Percentiles rank a stretch among this genome's conserved stretches.
phyloP scores from a whole-genome alignment of 2,329 filamentous ascomycete species.

The Juglanconis oblonga region DNA sequence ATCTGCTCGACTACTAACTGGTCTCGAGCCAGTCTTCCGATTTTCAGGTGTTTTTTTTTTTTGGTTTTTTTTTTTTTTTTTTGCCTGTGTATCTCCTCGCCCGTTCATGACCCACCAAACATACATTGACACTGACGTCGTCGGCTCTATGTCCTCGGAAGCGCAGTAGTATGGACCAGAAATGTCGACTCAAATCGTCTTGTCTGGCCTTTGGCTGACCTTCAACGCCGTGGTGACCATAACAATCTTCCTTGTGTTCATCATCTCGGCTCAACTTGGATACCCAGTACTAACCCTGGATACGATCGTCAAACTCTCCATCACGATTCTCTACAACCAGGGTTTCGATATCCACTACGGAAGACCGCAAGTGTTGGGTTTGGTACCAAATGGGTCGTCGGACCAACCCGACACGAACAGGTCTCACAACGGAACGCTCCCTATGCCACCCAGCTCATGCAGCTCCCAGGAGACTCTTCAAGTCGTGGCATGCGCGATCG shows the following conservation, averaged over 20 bases:
- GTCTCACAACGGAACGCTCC: not conserved
- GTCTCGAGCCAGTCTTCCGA: too few relatives aligned
- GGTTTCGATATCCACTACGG: not conserved
- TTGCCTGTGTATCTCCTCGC: too few relatives aligned
- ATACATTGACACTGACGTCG: not conserved
- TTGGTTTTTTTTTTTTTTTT: too few relatives aligned
- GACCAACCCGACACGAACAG: not conserved
- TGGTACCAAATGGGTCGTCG: not conserved
- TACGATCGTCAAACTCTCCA: not conserved
- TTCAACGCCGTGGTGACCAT: not conserved
- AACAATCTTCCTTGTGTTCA: not conserved
- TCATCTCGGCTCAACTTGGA: not conserved
- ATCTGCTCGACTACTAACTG: too few relatives aligned
- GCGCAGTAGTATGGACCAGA: not conserved
- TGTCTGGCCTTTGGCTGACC: not conserved
- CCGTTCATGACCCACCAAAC: too few relatives aligned
- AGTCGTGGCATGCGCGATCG: not conserved
- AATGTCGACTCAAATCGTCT: not conserved
- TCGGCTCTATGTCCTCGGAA: not conserved
- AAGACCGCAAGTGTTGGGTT: not conserved
- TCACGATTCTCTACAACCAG: not conserved
- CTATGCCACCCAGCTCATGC: not conserved
- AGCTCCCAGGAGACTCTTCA: not conserved
- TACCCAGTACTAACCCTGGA: constrained; percentile 1
- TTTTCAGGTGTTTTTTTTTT: too few relatives aligned